phyloP scores from a whole-genome alignment of 148 eudicot genomes.

The Hydrangea macrophylla region DNA sequence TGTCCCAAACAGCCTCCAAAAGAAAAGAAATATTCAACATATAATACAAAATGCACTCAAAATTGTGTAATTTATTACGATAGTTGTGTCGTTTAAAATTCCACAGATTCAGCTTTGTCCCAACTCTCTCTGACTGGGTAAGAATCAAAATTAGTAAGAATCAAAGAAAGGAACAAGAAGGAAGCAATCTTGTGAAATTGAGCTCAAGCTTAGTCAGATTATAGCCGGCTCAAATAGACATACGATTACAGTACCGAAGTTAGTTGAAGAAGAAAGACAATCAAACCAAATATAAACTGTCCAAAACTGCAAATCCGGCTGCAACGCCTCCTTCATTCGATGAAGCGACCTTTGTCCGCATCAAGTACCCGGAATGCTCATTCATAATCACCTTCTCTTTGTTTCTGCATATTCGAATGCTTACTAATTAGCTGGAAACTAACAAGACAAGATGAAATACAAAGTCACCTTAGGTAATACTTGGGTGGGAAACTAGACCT shows the following conservation, averaged over 20 bases:
- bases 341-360: conserved; percentile 93
- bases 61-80: conserved; percentile 1
- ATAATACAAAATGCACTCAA: background rate
- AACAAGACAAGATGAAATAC: background rate
- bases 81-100: background rate
- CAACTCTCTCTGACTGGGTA: background rate
- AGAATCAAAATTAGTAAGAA: background rate
- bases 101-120: background rate
- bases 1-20: too few species aligned
- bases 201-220: background rate
- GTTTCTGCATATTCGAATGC: conserved; percentile 44
- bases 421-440: background rate
- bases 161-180: background rate
- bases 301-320: conserved; percentile 93
- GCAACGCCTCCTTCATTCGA: conserved; percentile 98
- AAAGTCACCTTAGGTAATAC: background rate
- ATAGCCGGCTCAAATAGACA: background rate
- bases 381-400: conserved; percentile 61
- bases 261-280: background rate
- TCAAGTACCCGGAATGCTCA: conserved; percentile 72
- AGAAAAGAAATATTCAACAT: background rate
- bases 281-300: conserved; percentile 70
- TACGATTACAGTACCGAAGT: background rate
- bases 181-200: background rate
- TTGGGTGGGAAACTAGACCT: background rate